Evolutionary conservation across 2,329 filamentous ascomycete species (phyloP), one percentile per base, ranked within the genome.

Genomic region (Malbranchea zuffiana): DNA sequence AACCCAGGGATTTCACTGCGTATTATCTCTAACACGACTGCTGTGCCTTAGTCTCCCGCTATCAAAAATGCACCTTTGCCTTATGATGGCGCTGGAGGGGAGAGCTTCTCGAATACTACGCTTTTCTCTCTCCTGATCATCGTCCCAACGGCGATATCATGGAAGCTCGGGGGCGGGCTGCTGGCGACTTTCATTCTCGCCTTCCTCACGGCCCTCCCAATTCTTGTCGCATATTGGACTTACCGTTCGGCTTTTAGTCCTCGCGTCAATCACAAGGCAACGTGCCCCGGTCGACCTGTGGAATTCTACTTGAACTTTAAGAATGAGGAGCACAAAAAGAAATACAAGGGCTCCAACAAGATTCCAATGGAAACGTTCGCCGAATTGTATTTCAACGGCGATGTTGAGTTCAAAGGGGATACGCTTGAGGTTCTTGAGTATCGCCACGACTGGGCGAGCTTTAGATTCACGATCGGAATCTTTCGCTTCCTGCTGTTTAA

Each of bases 31-130:
- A n/a, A n/a, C n/a, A n/a, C n/a, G n/a, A n/a, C n/a, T n/a, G n/a
- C n/a, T n/a, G n/a, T n/a, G n/a, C n/a, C n/a, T n/a, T n/a, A 92
- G 87, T 88, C 77, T 54, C 80, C 84, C 20, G 67, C 85, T 44
- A 96, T 96, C 66, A 83, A 92, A 59, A 96, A 96, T 75, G 83
- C 79, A 32, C 86, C 90, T 47, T 75, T 96, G 28, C 90, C 90
- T 24, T 88, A 87, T 47, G 90, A 98, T 60, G 83, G 77, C 34
- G 68, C 85, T 35, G 82, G 86, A 47, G 78, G 74, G 60, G 85
- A 93, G 49, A 78, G 69, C 62, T 98, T 96, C 77, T 87, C 80
- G 66, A 93, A 90, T 66, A 65, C 70, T 50, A 64, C 81, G 51
- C 78, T 96, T 49, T 69, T 84, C 60, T 70, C 72, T 49, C 60